Base-by-base conservation (phyloP, 1,139 yeast genomes). In the Debaryomyces psychrophilus region DNA sequence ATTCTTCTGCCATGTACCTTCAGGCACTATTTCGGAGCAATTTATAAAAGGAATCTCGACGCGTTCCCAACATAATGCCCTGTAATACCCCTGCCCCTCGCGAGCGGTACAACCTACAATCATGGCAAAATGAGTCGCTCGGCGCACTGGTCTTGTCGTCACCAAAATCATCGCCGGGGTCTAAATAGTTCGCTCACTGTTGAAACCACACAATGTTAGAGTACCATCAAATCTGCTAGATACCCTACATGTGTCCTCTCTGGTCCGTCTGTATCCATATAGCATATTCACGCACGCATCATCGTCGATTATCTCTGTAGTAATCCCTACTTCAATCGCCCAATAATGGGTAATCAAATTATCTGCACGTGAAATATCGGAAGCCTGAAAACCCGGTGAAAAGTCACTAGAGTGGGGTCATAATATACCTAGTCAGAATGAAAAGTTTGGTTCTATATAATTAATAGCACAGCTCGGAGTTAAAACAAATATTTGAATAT, bases 351-450 rank as follows among this genome's bases (percentile, higher is more conserved):
- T 18, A 15, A 33, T 33, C 25, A 18, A 18, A 33, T 33, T 35
- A 12, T 22, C 29, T 14, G 38, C 38, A 35, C 38, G 38, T 35
- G 38, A 35, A 35, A 35, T 35, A 20, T 35, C 38, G 38, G 38
- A 35, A 22, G 17, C 38, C n/a, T 23, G 28, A 35, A 22, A 12
- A 22, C 18, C 28, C 38, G 38, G 38, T 35, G 28, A 25, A 35
- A 35, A 23, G 23, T 35, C 26, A n/a, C 17, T 8, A 33, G 38
- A 35, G 38, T 35, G 38, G 38, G 38, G 38, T 11, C 25, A 15
- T 33, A 9, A 18, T 33, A 33, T 26, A 26, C 28, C 28, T 26
- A 33, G 8, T 8, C 25, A 18, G 9, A 33, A 7, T 18, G 25
- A 33, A 33, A 33, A 33, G 25, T 36, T 15, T 15, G 18, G 15